These are phyloP conservation scores for Taphrina flavorubra DNA, from an alignment of 1,139 yeast species.

Conservation along the genomic window DNA sequence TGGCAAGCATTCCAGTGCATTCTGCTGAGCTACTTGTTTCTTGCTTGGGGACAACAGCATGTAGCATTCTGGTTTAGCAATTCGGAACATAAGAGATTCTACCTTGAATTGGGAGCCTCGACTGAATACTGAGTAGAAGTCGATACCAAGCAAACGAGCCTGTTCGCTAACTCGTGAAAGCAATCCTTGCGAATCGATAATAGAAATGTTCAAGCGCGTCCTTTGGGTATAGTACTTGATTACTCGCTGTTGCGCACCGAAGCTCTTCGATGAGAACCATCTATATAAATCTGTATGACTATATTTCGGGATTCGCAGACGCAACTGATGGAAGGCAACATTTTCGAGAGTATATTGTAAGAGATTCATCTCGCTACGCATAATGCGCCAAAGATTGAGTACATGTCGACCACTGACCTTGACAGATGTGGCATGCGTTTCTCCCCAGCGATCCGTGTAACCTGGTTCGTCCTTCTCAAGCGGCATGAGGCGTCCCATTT, in stretches of 20 bases:
- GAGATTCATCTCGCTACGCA: slow-evolving; percentile 67
- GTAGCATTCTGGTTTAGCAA: slow-evolving; percentile 76
- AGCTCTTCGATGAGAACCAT: slow-evolving; percentile 55
- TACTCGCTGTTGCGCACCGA: slow-evolving; percentile 53
- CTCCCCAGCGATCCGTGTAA: slow-evolving; percentile 78
- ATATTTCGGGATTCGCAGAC: slow-evolving; percentile 69
- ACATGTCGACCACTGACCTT: slow-evolving; percentile 78
- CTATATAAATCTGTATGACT: slow-evolving; percentile 59
- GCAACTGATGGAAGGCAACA: slow-evolving; percentile 69
- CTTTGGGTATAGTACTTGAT: slow-evolving; percentile 62
- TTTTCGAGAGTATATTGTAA: slow-evolving; percentile 78
- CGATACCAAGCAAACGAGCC: slow-evolving; percentile 85
- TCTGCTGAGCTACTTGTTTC: slow-evolving; percentile 79
- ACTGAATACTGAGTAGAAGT: slow-evolving; percentile 82
- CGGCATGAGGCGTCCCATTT: slow-evolving; percentile 53
- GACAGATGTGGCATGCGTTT: slow-evolving; percentile 73
- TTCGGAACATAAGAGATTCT: slow-evolving; percentile 76
- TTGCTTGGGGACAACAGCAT: slow-evolving; percentile 80
- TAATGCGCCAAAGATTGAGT: slow-evolving; percentile 79
- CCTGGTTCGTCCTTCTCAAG: slow-evolving; percentile 50
- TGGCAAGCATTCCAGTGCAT: slow-evolving; percentile 85
- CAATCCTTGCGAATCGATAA: slow-evolving; percentile 69
- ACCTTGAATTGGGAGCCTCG: slow-evolving; percentile 94
- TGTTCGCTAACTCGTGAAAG: slow-evolving; percentile 78
- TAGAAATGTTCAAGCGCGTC: slow-evolving; percentile 57